Base-by-base conservation (phyloP, 2,329 filamentous ascomycete genomes). In the Lachnellula willkommii region DNA sequence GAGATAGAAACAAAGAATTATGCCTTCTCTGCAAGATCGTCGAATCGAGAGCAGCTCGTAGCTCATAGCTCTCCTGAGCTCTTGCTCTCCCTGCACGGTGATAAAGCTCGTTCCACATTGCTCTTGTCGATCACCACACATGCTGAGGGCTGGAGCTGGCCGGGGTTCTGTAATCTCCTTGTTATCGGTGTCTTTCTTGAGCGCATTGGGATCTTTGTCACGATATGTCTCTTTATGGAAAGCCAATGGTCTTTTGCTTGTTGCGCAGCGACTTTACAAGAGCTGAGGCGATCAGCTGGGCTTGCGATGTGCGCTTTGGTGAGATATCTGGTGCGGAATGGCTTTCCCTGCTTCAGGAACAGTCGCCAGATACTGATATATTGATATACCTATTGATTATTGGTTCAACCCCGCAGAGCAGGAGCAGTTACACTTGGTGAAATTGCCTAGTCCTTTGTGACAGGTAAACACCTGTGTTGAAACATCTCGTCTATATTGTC, bases 1-100 rank as follows among this genome's bases (percentile, higher is more conserved):
- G 43, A 52, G 54, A 56, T 56, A 56, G 54, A 46, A 56, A 47
- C 43, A 52, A 35, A 48, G 37, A 47, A 48, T 48, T 36, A 49
- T 56, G 43, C 36, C 15, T 15, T 37, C 24, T 22, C 42, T 45
- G 42, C 42, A 45, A 45, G 7, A n/a, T 45, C 12, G 28, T 32
- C 9, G 28, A 32, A 32, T 32, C 9, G 12, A 32, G 17, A 8
- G 37, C 42, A 22, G 28, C 42, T 12, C 2, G 42, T 20, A 20
- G n/a, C 42, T 12, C 2, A 20, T 20, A 20, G n/a, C 42, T 45
- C 42, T 5, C 42, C 20, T 45, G 40, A 22, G 40, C 40, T 45
- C 37, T 39, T 17, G 28, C 28, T 32, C 28, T 40, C 20, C 42
- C 42, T 20, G 42, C 42, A 45, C 39, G 6, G 39, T 42, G 37